Conservation (phyloP, 2,329 filamentous ascomycete genomes). For the Shiraia bambusicola region DNA sequence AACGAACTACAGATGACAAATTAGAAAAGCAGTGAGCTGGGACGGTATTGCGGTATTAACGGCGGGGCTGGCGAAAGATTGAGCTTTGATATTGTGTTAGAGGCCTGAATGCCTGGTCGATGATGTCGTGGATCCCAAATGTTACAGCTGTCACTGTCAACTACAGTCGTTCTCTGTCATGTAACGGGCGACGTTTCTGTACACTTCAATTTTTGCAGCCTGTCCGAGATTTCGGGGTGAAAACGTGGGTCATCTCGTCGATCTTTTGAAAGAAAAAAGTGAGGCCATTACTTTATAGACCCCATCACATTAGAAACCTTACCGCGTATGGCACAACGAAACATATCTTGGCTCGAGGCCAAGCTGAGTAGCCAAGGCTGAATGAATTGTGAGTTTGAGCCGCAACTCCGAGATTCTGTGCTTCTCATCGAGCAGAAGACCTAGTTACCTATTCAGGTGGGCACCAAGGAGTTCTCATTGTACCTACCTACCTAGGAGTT, state of each 20-base stretch:
- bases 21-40: too few species aligned
- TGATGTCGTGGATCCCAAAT: neutral
- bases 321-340: too few species aligned
- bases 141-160: conserved; percentile 13
- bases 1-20: too few species aligned
- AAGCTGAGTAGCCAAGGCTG: neutral
- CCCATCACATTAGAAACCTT: too few species aligned
- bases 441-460: neutral
- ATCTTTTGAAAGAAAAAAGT: conserved; percentile 1
- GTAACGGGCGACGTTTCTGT: too few species aligned
- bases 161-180: neutral
- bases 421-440: too few species aligned
- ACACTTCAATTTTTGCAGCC: neutral
- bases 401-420: too few species aligned
- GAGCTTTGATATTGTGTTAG: neutral
- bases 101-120: conserved; percentile 1
- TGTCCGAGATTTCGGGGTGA: neutral
- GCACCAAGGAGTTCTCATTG: neutral
- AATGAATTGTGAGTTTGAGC: neutral
- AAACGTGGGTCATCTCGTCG: neutral
- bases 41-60: neutral
- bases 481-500: conserved; percentile 1
- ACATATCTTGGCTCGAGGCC: too few species aligned
- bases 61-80: neutral
- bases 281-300: neutral